Evolutionary conservation across 2,329 filamentous ascomycete species (phyloP).

Genomic region (Fusarium albidum): DNA sequence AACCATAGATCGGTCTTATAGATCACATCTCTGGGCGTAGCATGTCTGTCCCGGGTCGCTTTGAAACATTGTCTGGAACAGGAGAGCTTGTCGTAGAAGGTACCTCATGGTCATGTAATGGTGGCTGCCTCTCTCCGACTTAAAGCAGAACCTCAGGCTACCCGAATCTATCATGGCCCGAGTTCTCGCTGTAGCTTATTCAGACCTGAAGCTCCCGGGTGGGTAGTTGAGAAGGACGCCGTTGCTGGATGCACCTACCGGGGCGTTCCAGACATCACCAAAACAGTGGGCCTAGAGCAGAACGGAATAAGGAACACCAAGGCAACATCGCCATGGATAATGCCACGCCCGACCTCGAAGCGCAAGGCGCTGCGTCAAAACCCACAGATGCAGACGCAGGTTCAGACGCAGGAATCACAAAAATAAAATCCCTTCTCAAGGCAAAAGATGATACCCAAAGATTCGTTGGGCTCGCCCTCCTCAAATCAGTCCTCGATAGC

Average conservation of each 20-base stretch:
- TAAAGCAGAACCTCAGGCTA: not conserved
- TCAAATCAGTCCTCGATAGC: slow-evolving; percentile 72
- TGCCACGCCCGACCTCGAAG: slow-evolving; percentile 3
- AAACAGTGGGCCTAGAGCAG: slow-evolving; percentile 27
- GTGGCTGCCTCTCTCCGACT: not conserved
- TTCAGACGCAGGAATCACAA: no score
- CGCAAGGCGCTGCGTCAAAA: slow-evolving; percentile 14
- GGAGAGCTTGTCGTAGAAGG: not conserved
- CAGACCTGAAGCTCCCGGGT: no score
- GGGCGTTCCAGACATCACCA: slow-evolving; percentile 4
- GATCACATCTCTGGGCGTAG: not conserved
- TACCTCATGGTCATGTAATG: not conserved
- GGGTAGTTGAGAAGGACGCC: no score
- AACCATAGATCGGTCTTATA: not conserved
- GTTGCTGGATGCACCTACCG: slow-evolving; percentile 19
- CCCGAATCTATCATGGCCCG: no score
- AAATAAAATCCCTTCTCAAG: slow-evolving; percentile 63
- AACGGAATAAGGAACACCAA: slow-evolving; percentile 1
- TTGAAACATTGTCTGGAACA: slow-evolving; percentile 16
- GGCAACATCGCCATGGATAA: slow-evolving; percentile 16
- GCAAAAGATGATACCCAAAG: slow-evolving; percentile 72
- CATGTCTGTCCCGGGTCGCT: not conserved
- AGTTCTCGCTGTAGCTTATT: no score
- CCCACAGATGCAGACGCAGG: no score
- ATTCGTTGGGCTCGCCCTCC: slow-evolving; percentile 72